phyloP scores from a whole-genome alignment of 352 stramenopile species.

The Hyaloperonospora arabidopsidis region DNA sequence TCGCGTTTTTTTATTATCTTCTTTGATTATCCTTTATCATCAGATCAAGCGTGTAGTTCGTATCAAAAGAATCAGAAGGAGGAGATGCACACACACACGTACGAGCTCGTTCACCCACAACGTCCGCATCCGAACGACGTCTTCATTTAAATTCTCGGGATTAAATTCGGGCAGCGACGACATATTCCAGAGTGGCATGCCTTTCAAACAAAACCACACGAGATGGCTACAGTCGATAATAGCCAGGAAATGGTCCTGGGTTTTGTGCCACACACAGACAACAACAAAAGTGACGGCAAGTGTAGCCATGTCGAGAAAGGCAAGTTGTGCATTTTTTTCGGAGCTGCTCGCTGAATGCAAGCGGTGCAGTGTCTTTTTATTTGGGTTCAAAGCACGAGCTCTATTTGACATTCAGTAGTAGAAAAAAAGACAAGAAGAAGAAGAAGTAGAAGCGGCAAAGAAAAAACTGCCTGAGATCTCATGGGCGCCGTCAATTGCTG shows the following conservation, averaged over 20 bases:
- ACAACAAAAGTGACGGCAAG: background rate
- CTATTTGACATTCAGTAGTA: background rate
- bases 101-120: conserved; percentile 84
- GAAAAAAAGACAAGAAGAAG: conserved; percentile 13
- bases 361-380: conserved; percentile 25
- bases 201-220: background rate
- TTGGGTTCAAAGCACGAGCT: background rate
- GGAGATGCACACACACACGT: too few relatives aligned
- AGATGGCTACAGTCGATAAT: background rate
- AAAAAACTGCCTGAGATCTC: background rate
- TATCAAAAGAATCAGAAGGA: too few relatives aligned
- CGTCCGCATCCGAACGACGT: conserved; percentile 56
- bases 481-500: conserved; percentile 36
- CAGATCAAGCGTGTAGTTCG: too few relatives aligned
- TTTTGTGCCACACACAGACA: background rate
- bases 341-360: conserved; percentile 2
- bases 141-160: conserved; percentile 73
- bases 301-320: conserved; percentile 28
- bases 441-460: conserved; percentile 4
- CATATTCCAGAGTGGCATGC: conserved; percentile 12
- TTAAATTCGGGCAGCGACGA: conserved; percentile 36
- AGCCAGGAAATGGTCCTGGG: background rate
- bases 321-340: conserved; percentile 3
- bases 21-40: too few relatives aligned
- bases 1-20: too few relatives aligned